Conservation (phyloP, 2,329 filamentous ascomycete species). For the Trichoderma citrinoviride region DNA sequence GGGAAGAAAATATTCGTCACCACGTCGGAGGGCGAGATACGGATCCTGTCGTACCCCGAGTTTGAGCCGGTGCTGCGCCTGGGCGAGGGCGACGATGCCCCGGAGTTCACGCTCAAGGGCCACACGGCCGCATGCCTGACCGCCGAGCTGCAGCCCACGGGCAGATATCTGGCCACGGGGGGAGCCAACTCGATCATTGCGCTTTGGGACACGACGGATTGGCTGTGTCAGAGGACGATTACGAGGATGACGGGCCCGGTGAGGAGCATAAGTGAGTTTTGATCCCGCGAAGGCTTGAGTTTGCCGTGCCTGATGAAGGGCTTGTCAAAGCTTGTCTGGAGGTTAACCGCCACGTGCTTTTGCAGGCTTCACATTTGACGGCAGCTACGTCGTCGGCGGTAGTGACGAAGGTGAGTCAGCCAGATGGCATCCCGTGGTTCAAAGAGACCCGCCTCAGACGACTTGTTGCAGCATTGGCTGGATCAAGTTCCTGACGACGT, state of each 20-base stretch:
- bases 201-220: constrained; percentile 75
- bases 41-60: constrained; percentile 66
- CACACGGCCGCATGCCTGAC: constrained; percentile 72
- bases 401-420: constrained; percentile 62
- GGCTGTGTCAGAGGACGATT: constrained; percentile 71
- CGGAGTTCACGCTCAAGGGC: constrained; percentile 63
- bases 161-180: constrained; percentile 69
- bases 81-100: constrained; percentile 43
- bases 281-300: not conserved
- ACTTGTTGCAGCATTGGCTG: constrained; percentile 5
- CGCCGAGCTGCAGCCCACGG: constrained; percentile 67
- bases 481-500: not conserved
- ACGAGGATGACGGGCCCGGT: constrained; percentile 68
- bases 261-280: constrained; percentile 59
- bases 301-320: not conserved
- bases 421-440: not conserved
- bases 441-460: not conserved
- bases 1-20: constrained; percentile 69
- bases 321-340: not conserved
- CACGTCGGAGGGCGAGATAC: constrained; percentile 67
- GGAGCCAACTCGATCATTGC: constrained; percentile 73
- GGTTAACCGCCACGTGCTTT: not conserved
- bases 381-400: constrained; percentile 69
- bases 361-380: constrained; percentile 72
- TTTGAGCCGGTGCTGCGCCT: constrained; percentile 55